phyloP scores from a whole-genome alignment of 1,284 basidiomycete species.

The Tilletia horrida region DNA sequence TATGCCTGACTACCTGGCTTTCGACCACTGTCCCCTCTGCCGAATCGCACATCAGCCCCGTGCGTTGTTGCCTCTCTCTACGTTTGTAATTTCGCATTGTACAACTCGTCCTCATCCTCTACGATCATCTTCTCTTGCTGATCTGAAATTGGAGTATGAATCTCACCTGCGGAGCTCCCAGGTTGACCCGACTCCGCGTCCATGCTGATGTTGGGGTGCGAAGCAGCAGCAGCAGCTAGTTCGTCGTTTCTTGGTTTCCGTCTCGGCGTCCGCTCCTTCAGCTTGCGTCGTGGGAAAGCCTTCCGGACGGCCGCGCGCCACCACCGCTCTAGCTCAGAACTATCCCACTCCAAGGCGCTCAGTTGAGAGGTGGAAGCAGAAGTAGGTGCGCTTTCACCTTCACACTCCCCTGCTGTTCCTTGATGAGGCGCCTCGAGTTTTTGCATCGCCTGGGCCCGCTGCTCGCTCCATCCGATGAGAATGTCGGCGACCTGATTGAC shows the following conservation, averaged over 20 bases:
- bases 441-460: constrained; percentile 30
- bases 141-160: background rate
- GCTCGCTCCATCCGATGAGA: constrained; percentile 80
- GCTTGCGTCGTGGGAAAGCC: constrained; percentile 12
- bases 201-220: too few species aligned
- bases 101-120: constrained; percentile 4
- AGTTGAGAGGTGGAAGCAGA: too few species aligned
- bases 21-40: too few species aligned
- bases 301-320: background rate
- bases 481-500: constrained; percentile 96
- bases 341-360: background rate
- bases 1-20: background rate
- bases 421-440: too few species aligned
- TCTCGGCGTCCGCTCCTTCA: constrained; percentile 8
- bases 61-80: background rate
- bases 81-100: constrained; percentile 11
- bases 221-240: background rate
- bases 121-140: too few species aligned
- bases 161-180: background rate
- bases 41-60: background rate
- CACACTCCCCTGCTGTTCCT: too few species aligned
- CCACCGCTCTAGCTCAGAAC: background rate
- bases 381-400: too few species aligned
- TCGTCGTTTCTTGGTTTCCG: constrained; percentile 1
- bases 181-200: too few species aligned